Evolutionary conservation across 345 rosid species (phyloP), one percentile per base, ranked within the genome.

Genomic region (Melastoma malabathricum): DNA sequence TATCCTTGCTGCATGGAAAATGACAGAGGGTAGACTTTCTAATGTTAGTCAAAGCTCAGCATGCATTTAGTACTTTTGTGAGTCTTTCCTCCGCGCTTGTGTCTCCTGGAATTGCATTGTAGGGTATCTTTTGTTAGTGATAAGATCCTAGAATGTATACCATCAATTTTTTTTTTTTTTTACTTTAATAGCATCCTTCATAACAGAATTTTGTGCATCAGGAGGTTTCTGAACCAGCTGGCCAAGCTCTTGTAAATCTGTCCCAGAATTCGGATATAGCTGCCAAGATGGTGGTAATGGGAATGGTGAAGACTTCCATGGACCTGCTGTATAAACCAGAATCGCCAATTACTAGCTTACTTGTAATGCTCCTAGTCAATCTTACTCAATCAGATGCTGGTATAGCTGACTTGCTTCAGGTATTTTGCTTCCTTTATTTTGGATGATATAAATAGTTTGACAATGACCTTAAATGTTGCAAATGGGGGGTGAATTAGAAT

Each of bases 341-440:
- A 10, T 75, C 80, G 43, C 61, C 73, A 54, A 71, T 82, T 57
- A 68, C 72, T 7, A 63, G 57, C 23, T 63, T 90, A 63, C 71
- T 86, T 64, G 94, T 86, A 48, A 86, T 86, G 98, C 92, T 90
- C 56, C 63, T 86, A 14, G 94, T 90, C 50, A 90, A 90, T 70
- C 89, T 90, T 54, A 82, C 96, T 15, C 96, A 79, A 55, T 58
- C 67, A 54, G 96, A 90, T 71, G 70, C 66, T 49, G 98, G 96
- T 27, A 79, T 86, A 63, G 66, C 83, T 18, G 72, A 79, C 64
- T 68, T 90, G 78, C 89, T 90, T 60, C 96, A 86, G 98, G 98
- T 90, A 53, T 64, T 31, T 54, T 18, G 6, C 10, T 41, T 55
- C 23, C 9, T 12, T 29, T 1, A 29, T 48, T 12, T 22, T 14